Evolutionary conservation across 2,329 filamentous ascomycete genomes (phyloP).

Genomic region (Pezicula carpinea): DNA sequence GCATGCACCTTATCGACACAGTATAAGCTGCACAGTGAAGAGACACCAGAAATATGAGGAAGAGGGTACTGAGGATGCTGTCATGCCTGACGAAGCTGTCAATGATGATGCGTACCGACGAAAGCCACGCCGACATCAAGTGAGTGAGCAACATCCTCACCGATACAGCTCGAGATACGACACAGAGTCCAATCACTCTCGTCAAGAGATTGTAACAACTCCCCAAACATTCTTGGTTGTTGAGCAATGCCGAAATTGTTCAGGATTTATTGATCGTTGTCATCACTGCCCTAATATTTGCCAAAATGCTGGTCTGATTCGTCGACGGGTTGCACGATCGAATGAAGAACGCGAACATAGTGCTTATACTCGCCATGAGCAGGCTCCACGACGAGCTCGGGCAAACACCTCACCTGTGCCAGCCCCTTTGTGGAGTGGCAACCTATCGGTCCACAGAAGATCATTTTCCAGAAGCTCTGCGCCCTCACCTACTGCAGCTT

Average conservation of each 20-base stretch:
- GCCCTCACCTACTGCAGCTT: too few species aligned
- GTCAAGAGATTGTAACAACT: slow-evolving; percentile 1
- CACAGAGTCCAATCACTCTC: neutral
- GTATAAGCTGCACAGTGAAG: slow-evolving; percentile 14
- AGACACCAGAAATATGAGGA: slow-evolving; percentile 11
- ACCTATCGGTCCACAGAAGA: too few species aligned
- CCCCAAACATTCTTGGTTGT: slow-evolving; percentile 20
- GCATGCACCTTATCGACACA: slow-evolving; percentile 17
- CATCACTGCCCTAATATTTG: slow-evolving; percentile 26
- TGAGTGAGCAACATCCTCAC: too few species aligned
- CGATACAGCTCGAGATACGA: too few species aligned
- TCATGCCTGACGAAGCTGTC: slow-evolving; percentile 11
- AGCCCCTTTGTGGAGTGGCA: too few species aligned
- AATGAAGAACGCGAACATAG: neutral
- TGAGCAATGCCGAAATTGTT: slow-evolving; percentile 14
- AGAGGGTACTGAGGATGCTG: slow-evolving; percentile 17
- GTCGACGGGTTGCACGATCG: too few species aligned
- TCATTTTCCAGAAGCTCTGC: too few species aligned
- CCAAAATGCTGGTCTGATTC: slow-evolving; percentile 16
- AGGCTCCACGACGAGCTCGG: too few species aligned
- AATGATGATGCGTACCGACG: neutral
- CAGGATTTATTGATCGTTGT: slow-evolving; percentile 21
- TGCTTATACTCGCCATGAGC: too few species aligned
- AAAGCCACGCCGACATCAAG: neutral
- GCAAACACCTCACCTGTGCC: too few species aligned